phyloP scores from a whole-genome alignment of 768 basidiomycete species.

The Leucocoprinus birnbaumii region DNA sequence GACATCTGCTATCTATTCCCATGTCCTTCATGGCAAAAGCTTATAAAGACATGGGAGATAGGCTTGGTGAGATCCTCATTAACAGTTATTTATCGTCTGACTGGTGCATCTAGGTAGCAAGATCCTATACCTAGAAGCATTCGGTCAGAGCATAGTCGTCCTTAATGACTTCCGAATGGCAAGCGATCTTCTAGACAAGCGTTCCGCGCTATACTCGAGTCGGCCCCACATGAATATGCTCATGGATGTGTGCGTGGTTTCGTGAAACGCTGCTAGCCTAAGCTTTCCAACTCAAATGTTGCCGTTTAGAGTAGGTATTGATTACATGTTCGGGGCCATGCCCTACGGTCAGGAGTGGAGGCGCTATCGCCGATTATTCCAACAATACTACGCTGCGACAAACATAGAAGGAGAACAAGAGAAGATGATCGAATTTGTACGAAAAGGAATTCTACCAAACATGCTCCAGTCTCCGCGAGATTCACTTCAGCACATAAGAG shows the following conservation, averaged over 20 bases:
- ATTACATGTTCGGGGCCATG: slow-evolving; percentile 9
- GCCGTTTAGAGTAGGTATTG: slow-evolving; percentile 9
- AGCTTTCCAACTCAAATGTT: too few relatives aligned
- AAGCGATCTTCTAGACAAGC: slow-evolving; percentile 24
- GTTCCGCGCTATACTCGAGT: slow-evolving; percentile 26
- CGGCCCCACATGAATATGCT: slow-evolving; percentile 7
- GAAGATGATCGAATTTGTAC: slow-evolving; percentile 1
- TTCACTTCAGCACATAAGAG: slow-evolving; percentile 3
- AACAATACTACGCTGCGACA: too few relatives aligned
- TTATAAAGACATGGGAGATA: slow-evolving; percentile 9
- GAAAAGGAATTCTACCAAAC: slow-evolving; percentile 9
- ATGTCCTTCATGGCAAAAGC: slow-evolving; percentile 2
- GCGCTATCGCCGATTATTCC: slow-evolving; percentile 13
- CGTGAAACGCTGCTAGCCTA: too few relatives aligned
- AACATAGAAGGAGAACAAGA: slow-evolving; percentile 4
- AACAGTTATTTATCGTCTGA: too few relatives aligned
- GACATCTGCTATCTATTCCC: slow-evolving; percentile 11
- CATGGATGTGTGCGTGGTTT: slow-evolving; percentile 2
- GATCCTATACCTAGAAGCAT: slow-evolving; percentile 22
- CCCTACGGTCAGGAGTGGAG: slow-evolving; percentile 13
- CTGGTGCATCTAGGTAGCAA: neutral
- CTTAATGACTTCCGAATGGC: slow-evolving; percentile 22
- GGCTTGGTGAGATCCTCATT: slow-evolving; percentile 7
- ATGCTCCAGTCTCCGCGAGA: slow-evolving; percentile 7
- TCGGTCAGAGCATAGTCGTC: slow-evolving; percentile 23